Evolutionary conservation across 495 filamentous ascomycete species (phyloP).

Genomic region (Sphaerosporella brunnea): DNA sequence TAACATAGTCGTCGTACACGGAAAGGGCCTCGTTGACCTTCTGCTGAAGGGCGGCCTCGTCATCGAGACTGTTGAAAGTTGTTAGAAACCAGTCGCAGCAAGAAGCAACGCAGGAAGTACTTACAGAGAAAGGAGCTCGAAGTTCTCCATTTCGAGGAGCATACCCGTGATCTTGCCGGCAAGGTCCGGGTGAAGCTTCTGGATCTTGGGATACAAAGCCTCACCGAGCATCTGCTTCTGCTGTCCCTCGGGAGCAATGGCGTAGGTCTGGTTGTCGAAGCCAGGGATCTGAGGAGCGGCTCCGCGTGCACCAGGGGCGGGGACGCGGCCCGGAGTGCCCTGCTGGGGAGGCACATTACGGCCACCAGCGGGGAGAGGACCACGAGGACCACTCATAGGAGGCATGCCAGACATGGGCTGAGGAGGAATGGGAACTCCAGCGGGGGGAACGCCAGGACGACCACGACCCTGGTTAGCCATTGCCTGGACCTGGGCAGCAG

Average conservation of each 20-base stretch:
- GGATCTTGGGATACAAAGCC: conserved; percentile 94
- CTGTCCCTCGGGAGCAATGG: conserved; percentile 40
- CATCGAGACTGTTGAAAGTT: conserved; percentile 48
- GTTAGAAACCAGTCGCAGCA: conserved; percentile 15
- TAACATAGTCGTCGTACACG: conserved; percentile 97
- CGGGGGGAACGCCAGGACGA: conserved; percentile 15
- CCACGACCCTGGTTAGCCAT: conserved; percentile 19
- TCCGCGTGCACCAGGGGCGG: conserved; percentile 23
- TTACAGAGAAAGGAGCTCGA: conserved; percentile 86
- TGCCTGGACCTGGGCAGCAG: conserved; percentile 17
- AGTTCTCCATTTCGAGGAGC: conserved; percentile 97
- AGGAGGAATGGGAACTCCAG: conserved; percentile 14
- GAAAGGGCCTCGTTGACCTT: conserved; percentile 95
- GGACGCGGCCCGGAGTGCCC: conserved; percentile 12
- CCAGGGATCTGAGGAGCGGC: conserved; percentile 32
- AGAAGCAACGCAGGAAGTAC: conserved; percentile 30
- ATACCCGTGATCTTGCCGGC: conserved; percentile 99
- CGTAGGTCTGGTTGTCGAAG: conserved; percentile 13
- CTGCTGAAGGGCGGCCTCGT: conserved; percentile 69
- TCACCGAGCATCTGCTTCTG: conserved; percentile 99
- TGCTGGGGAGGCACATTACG: conserved; percentile 18
- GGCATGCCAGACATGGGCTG: conserved; percentile 19
- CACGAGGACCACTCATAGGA: conserved; percentile 18
- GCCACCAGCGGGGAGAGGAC: conserved; percentile 19
- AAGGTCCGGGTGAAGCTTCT: conserved; percentile 75